Evolutionary conservation across 495 filamentous ascomycete genomes (phyloP), one percentile per base, ranked within the genome.

Genomic region (Penicillium paradoxum): DNA sequence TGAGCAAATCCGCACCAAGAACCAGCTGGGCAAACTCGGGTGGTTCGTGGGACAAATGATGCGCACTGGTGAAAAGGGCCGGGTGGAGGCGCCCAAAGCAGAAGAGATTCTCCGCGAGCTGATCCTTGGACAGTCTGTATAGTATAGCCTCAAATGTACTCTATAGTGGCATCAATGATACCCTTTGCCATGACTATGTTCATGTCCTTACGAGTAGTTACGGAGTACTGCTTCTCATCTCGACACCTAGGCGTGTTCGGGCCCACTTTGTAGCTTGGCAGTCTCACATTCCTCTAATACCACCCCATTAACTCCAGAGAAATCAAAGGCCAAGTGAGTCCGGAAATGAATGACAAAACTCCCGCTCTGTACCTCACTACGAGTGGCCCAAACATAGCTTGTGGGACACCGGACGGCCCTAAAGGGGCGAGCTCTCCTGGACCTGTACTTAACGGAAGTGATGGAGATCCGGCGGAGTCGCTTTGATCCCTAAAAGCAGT

Each of bases 21-120:
- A 81, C 27, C 81, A 86, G 49, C 76, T 82, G 43, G 86, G 87
- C 3, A 95, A 96, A 69, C 68, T 95, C 25, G 86, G 85, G 60
- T 97, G 85, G 69, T 83, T 97, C 55, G 85, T 98, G 5, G 93
- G 93, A 15, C 86, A 87, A 70, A 93, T 97, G 88, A 90, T 98
- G 79, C 78, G 81, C 42, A 71, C 73, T 32, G 86, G 89, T 7
- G 81, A 82, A 25, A 84, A 89, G 57, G 87, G 90, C 30, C 85
- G 81, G 5, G 83, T 96, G 29, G 85, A 95, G 69, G 85, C 92
- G 6, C 76, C 70, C 44, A 81, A 77, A 54, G 95, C 90, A 0
- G 84, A 87, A 72, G 73, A 69, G 53, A 72, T 85, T 17, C 68
- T 96, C 61, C 77, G 76, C 59, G 70, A 71, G 50, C 60, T 85